Evolutionary conservation across 176 grass and related monocot genomes (phyloP).

Genomic region (Avena sativa): DNA sequence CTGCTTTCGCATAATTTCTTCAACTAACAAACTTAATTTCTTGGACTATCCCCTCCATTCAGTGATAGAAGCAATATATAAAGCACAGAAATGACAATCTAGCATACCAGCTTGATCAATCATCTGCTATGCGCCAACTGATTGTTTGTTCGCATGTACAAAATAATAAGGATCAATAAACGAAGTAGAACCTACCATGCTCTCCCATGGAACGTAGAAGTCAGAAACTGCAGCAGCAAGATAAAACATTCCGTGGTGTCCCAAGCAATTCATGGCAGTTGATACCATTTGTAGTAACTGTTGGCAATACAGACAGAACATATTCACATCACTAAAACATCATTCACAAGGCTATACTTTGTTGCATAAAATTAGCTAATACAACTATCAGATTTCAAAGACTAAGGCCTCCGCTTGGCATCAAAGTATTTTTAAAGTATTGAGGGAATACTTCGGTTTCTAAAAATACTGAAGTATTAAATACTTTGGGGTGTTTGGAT

Average conservation of each 20-base stretch:
- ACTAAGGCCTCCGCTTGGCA: neutral
- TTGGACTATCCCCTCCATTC: neutral
- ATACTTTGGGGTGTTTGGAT: too few species aligned
- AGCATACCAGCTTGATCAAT: neutral
- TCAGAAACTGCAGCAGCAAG: constrained; percentile 91
- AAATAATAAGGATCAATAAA: constrained; percentile 8
- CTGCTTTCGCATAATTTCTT: neutral
- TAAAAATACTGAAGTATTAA: too few species aligned
- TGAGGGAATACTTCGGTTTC: too few species aligned
- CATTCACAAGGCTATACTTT: constrained; percentile 1
- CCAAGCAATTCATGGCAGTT: constrained; percentile 67
- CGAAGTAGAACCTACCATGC: constrained; percentile 64
- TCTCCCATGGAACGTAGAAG: constrained; percentile 97
- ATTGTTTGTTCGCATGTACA: neutral
- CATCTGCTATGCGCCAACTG: neutral
- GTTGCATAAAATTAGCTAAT: neutral
- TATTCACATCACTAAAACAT: constrained; percentile 13
- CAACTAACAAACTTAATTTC: neutral
- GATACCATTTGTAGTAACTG: constrained; percentile 82
- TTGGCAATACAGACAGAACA: constrained; percentile 34
- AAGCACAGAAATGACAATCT: neutral
- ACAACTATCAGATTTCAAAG: neutral
- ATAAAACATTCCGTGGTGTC: constrained; percentile 69
- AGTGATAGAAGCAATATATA: neutral
- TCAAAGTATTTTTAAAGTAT: too few species aligned